phyloP scores from a whole-genome alignment of 108 stramenopile genomes.

The Seminavis robusta region DNA sequence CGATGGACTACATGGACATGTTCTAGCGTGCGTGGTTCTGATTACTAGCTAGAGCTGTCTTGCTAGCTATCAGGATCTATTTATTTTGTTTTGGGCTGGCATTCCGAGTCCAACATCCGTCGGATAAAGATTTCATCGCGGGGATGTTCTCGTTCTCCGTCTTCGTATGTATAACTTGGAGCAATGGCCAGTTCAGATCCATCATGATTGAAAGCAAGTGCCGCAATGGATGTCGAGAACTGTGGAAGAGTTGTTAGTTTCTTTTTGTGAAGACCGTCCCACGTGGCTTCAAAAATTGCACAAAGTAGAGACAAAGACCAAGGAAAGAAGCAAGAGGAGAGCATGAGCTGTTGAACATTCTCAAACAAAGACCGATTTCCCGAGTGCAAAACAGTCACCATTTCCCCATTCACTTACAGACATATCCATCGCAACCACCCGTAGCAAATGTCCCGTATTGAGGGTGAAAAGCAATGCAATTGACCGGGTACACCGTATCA shows the following conservation, averaged over 20 bases:
- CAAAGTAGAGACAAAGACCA: neutral
- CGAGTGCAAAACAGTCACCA: too few relatives aligned
- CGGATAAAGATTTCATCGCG: constrained; percentile 86
- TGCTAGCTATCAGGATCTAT: too few relatives aligned
- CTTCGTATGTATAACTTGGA: constrained; percentile 94
- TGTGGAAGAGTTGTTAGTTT: constrained; percentile 63
- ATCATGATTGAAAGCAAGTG: constrained; percentile 83
- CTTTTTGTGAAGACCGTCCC: constrained; percentile 91
- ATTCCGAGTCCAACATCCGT: constrained; percentile 63
- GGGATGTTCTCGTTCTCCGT: constrained; percentile 94
- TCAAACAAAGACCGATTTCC: too few relatives aligned
- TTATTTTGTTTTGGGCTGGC: constrained; percentile 35
- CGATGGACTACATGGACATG: too few relatives aligned
- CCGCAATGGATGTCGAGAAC: constrained; percentile 84
- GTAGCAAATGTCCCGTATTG: constrained; percentile 84
- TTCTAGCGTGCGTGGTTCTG: too few relatives aligned
- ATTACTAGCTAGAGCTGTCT: too few relatives aligned
- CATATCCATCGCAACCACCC: constrained; percentile 90
- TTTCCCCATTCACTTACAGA: constrained; percentile 40
- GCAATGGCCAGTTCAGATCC: constrained; percentile 89
- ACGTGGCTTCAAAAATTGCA: constrained; percentile 41
- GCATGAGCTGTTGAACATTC: too few relatives aligned
- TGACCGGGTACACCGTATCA: constrained; percentile 95
- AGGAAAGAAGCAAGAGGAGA: neutral
- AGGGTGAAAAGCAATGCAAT: constrained; percentile 94